Evolutionary conservation across 805 yeast species (phyloP).

Genomic region (Candida berthetii): DNA sequence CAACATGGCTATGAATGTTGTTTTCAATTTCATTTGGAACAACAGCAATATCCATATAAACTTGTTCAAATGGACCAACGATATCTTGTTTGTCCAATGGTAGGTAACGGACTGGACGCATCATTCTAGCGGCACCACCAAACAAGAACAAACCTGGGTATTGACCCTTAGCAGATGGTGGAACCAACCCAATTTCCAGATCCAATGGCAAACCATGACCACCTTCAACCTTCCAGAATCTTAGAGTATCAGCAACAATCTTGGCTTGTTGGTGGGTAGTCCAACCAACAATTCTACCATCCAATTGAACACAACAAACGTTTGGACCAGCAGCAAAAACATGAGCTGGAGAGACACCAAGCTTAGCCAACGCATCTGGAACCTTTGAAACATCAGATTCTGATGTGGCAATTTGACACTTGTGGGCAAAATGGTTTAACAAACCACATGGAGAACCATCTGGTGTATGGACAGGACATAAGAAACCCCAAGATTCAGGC

Average conservation of each 20-base stretch:
- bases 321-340: constrained; percentile 84
- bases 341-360: constrained; percentile 81
- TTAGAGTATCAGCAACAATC: constrained; percentile 80
- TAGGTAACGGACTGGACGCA: constrained; percentile 89
- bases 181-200: constrained; percentile 91
- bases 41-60: constrained; percentile 93
- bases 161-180: constrained; percentile 94
- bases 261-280: constrained; percentile 84
- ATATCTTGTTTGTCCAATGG: constrained; percentile 80
- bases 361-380: constrained; percentile 54
- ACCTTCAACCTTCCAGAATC: constrained; percentile 91
- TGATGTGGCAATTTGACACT: constrained; percentile 79
- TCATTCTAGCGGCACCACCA: constrained; percentile 92
- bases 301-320: constrained; percentile 85
- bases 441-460: constrained; percentile 99
- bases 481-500: constrained; percentile 98
- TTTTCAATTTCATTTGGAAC: constrained; percentile 84
- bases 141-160: constrained; percentile 93
- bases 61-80: constrained; percentile 97
- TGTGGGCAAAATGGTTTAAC: constrained; percentile 93
- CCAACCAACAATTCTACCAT: constrained; percentile 93
- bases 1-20: constrained; percentile 86
- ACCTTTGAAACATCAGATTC: constrained; percentile 70
- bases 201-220: constrained; percentile 72
- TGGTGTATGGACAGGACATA: constrained; percentile 98